Evolutionary conservation across 768 basidiomycete genomes (phyloP).

Genomic region (Pisolithus microcarpus): DNA sequence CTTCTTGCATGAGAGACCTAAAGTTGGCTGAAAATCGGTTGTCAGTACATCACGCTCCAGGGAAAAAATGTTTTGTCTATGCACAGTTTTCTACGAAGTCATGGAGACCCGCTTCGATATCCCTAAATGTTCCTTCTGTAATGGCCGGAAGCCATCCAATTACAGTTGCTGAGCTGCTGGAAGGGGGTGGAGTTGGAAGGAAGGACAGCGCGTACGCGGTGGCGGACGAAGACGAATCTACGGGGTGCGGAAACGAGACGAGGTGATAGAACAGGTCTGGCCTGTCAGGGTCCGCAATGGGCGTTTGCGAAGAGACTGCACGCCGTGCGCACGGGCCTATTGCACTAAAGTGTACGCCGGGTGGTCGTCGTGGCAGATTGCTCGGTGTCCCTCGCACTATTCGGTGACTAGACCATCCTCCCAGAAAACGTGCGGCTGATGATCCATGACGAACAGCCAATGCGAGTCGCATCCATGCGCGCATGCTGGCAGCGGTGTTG

Average conservation of each 20-base stretch:
- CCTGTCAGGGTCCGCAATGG: conserved; percentile 48
- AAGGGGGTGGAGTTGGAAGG: conserved; percentile 38
- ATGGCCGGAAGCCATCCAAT: conserved; percentile 67
- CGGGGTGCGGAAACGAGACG: conserved; percentile 43
- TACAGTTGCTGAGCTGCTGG: conserved; percentile 42
- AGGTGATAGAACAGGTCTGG: conserved; percentile 69
- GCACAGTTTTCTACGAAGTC: conserved; percentile 74
- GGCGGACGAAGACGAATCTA: conserved; percentile 28
- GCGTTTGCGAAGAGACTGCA: conserved; percentile 13
- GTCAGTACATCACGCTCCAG: background rate
- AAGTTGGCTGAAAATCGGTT: conserved; percentile 44
- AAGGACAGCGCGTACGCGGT: conserved; percentile 66
- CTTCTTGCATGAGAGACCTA: conserved; percentile 51
- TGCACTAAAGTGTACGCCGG: background rate
- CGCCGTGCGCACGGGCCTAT: background rate
- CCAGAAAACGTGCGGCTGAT: background rate
- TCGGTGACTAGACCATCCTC: background rate
- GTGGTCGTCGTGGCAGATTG: background rate
- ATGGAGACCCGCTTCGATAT: conserved; percentile 47
- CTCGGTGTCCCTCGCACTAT: background rate
- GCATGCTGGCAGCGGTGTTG: too few species aligned
- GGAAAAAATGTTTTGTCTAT: background rate
- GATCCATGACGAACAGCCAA: too few species aligned
- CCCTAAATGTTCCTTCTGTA: conserved; percentile 20
- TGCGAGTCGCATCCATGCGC: too few species aligned